Percentiles rank a stretch among this genome's conserved stretches.
These are phyloP conservation scores for Cardamine chenopodiifolia DNA, from an alignment of 345 rosid species.

Conservation along the genomic window DNA sequence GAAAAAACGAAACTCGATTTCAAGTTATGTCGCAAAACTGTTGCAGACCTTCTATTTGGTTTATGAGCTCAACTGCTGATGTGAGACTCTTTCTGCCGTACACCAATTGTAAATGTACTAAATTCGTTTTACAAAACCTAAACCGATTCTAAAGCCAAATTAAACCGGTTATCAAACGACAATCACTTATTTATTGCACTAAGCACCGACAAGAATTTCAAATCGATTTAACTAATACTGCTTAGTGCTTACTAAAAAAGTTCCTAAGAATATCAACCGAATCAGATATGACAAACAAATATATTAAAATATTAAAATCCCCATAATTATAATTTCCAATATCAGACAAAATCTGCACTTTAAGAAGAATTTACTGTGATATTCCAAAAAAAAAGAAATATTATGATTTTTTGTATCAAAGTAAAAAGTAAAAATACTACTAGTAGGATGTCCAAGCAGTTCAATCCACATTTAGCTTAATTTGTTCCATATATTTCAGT, in stretches of 20 bases:
- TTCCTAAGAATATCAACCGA: not conserved
- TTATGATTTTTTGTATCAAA: not conserved
- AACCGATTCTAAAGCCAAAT: slow-evolving; percentile 27
- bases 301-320: not conserved
- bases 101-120: not conserved
- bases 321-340: not conserved
- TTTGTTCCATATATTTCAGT: not conserved
- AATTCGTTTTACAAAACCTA: not conserved
- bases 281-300: not conserved
- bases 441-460: not conserved
- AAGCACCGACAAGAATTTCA: slow-evolving; percentile 23
- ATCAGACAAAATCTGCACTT: not conserved
- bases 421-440: not conserved
- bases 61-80: not conserved
- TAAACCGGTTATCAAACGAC: slow-evolving; percentile 18
- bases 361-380: not conserved
- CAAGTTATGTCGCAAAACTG: not conserved
- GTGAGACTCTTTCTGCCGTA: not conserved
- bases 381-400: not conserved
- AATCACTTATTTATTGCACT: slow-evolving; percentile 3
- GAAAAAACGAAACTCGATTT: too few species aligned
- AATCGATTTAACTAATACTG: not conserved
- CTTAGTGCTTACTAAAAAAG: not conserved
- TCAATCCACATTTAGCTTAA: not conserved
- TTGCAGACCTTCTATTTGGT: too few species aligned